phyloP scores from a whole-genome alignment of 768 basidiomycete species.

The Tulasnella sp. region DNA sequence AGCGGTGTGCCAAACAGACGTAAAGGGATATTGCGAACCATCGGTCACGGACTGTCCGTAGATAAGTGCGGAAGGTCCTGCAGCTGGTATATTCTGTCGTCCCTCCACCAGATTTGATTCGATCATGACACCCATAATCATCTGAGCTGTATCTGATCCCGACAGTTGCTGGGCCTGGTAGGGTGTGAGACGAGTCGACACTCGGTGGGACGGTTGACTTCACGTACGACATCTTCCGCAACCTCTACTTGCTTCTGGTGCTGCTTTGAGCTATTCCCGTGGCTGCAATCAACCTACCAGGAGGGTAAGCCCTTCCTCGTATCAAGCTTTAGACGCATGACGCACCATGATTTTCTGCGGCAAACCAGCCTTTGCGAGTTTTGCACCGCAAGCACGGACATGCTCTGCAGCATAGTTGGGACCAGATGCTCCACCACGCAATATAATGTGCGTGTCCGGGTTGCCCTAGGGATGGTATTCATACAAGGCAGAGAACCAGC shows the following conservation, averaged over 20 bases:
- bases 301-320: not conserved
- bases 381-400: conserved; percentile 61
- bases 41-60: conserved; percentile 85
- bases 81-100: conserved; percentile 63
- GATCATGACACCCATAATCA: conserved; percentile 90
- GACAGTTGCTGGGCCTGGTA: conserved; percentile 59
- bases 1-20: conserved; percentile 20
- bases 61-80: conserved; percentile 56
- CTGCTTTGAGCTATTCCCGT: conserved; percentile 90
- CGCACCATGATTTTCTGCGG: conserved; percentile 76
- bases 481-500: no score
- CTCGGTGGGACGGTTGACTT: not conserved
- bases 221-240: conserved; percentile 71
- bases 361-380: conserved; percentile 67
- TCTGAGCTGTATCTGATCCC: conserved; percentile 50
- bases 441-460: conserved; percentile 84
- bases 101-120: conserved; percentile 77
- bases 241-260: conserved; percentile 80
- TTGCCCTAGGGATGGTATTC: conserved; percentile 50
- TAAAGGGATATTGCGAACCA: conserved; percentile 23
- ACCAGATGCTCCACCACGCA: conserved; percentile 79
- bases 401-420: conserved; percentile 78
- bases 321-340: not conserved
- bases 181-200: not conserved
- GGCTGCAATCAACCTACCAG: conserved; percentile 83